Percentiles rank a stretch among this genome's conserved stretches.
These are phyloP conservation scores for Perilla frutescens DNA, from an alignment of 257 asterid species.

Conservation along the genomic window DNA sequence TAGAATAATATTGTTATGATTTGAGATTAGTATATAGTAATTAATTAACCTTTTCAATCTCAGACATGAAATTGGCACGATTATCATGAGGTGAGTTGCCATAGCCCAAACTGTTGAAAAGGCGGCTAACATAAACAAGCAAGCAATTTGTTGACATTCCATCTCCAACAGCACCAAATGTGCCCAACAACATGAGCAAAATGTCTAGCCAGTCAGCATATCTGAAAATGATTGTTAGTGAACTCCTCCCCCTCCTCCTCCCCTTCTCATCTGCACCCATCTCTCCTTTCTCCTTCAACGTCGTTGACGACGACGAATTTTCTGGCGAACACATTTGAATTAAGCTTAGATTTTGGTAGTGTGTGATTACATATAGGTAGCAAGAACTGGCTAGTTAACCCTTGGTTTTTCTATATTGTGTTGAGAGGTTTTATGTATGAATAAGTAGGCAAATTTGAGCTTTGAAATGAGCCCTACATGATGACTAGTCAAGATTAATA, in stretches of 20 bases:
- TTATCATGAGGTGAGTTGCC: slow-evolving; percentile 50
- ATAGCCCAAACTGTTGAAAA: slow-evolving; percentile 78
- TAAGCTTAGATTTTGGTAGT: no score
- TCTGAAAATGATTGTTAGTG: slow-evolving; percentile 56
- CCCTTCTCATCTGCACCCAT: slow-evolving; percentile 19
- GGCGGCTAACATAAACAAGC: slow-evolving; percentile 65
- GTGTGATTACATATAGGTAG: no score
- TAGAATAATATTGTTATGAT: no score
- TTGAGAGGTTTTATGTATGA: neutral
- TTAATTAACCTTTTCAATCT: slow-evolving; percentile 67
- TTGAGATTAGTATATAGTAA: no score
- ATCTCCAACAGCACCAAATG: slow-evolving; percentile 96
- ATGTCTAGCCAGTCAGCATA: slow-evolving; percentile 74
- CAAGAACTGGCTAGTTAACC: neutral
- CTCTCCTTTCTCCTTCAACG: slow-evolving; percentile 17
- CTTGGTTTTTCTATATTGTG: neutral
- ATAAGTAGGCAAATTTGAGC: neutral
- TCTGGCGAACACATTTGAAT: slow-evolving; percentile 42
- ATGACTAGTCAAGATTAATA: neutral
- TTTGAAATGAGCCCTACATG: slow-evolving; percentile 20
- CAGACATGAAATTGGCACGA: slow-evolving; percentile 62
- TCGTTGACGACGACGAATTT: neutral
- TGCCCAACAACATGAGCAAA: slow-evolving; percentile 72
- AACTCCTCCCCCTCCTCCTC: slow-evolving; percentile 39
- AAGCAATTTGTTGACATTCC: slow-evolving; percentile 84